phyloP scores from a whole-genome alignment of 2,329 filamentous ascomycete species.

The Capronia epimyces region DNA sequence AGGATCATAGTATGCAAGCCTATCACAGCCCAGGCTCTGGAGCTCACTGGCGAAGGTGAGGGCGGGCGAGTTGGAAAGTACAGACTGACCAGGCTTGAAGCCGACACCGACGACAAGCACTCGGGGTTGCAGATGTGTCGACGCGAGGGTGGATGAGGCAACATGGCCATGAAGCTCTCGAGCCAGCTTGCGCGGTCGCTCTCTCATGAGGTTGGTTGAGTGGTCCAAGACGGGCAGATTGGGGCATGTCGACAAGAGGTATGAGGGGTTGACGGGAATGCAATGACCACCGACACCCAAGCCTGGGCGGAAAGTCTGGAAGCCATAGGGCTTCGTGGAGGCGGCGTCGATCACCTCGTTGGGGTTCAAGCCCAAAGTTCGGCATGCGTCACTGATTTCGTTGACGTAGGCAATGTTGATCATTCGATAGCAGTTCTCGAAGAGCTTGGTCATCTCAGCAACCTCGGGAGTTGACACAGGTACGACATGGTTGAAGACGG shows the following conservation, averaged over 20 bases:
- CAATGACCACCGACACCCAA: conserved; percentile 24
- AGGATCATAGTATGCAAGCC: conserved; percentile 18
- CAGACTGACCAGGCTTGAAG: conserved; percentile 25
- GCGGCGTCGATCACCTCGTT: conserved; percentile 22
- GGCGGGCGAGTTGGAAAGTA: conserved; percentile 19
- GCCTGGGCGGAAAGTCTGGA: conserved; percentile 19
- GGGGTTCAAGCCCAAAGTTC: conserved; percentile 17
- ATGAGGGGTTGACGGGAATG: conserved; percentile 24
- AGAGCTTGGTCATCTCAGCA: conserved; percentile 24
- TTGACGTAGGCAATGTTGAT: conserved; percentile 25
- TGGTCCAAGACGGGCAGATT: conserved; percentile 12
- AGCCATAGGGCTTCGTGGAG: conserved; percentile 23
- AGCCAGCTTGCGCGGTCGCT: conserved; percentile 13
- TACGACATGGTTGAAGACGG: conserved; percentile 17
- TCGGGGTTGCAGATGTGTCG: conserved; percentile 6
- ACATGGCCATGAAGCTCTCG: conserved; percentile 7
- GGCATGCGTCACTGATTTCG: conserved; percentile 22
- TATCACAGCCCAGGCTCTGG: conserved; percentile 6
- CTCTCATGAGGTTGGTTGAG: conserved; percentile 19
- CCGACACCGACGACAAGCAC: conserved; percentile 21
- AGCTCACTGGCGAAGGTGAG: conserved; percentile 14
- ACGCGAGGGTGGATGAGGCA: conserved; percentile 1
- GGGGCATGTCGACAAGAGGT: conserved; percentile 18
- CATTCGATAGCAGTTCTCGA: conserved; percentile 25
- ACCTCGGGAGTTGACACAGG: conserved; percentile 20